A percentile compares a stretch with the other conserved stretches of the same genome.
phyloP scores from a whole-genome alignment of 2,329 filamentous ascomycete species.

The Cordyceps tenuipes region DNA sequence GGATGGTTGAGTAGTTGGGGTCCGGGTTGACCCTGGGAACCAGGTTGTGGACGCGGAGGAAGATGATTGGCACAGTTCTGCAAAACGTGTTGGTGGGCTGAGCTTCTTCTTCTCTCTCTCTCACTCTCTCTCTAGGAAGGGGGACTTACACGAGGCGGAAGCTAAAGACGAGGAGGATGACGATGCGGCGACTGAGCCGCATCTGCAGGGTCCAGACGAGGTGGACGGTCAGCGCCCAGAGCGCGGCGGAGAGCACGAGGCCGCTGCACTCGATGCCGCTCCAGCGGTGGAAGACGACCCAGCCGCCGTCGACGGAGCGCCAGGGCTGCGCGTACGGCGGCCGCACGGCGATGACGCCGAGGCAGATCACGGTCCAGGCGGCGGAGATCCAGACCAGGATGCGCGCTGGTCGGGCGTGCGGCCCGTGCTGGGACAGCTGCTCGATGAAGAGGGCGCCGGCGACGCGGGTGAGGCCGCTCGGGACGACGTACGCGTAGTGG shows the following conservation, averaged over 20 bases:
- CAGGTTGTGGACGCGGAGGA: slow-evolving; percentile 6
- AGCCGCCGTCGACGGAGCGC: neutral
- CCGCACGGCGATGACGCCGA: neutral
- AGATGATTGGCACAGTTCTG: neutral
- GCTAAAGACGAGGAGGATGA: slow-evolving; percentile 11
- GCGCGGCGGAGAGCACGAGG: slow-evolving; percentile 4
- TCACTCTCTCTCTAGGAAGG: too few species aligned
- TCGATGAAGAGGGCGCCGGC: slow-evolving; percentile 9
- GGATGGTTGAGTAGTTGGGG: slow-evolving; percentile 1
- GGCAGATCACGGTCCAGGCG: slow-evolving; percentile 6
- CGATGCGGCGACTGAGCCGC: neutral
- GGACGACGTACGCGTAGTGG: slow-evolving; percentile 10
- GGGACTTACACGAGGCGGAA: neutral
- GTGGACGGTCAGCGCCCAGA: slow-evolving; percentile 9
- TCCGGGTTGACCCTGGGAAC: neutral
- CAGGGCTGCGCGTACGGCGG: neutral
- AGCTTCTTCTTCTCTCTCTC: neutral
- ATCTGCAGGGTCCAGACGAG: slow-evolving; percentile 12
- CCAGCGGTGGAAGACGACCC: slow-evolving; percentile 4
- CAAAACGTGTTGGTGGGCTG: too few species aligned
- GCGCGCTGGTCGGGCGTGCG: slow-evolving; percentile 8
- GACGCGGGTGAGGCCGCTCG: slow-evolving; percentile 8
- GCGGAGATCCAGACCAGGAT: neutral
- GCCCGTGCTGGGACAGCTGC: slow-evolving; percentile 10
- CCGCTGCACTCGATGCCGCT: slow-evolving; percentile 8